These are phyloP conservation scores for Acanthamoeba culbertsoni DNA, from an alignment of 208 protist genomes.

Conservation along the genomic window DNA sequence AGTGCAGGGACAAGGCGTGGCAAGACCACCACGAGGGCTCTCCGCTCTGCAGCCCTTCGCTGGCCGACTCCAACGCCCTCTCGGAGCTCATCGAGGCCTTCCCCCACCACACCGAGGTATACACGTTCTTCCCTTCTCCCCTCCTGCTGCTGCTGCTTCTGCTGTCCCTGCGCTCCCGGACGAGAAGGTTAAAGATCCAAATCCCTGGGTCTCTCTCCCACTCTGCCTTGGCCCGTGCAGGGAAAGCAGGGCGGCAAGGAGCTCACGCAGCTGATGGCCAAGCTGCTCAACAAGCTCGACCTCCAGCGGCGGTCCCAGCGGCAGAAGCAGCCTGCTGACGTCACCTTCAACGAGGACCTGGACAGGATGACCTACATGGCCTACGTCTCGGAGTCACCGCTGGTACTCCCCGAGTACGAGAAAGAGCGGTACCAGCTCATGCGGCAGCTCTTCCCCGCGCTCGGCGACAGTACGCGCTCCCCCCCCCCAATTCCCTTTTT, in stretches of 20 bases:
- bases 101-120: background rate
- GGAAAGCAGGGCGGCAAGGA: slow-evolving; percentile 9
- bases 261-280: slow-evolving; percentile 3
- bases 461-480: background rate
- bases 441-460: background rate
- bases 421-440: background rate
- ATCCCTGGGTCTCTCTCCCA: background rate
- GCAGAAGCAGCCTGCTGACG: background rate
- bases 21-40: slow-evolving; percentile 43
- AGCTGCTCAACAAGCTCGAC: slow-evolving; percentile 20
- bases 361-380: slow-evolving; percentile 46
- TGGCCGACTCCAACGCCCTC: background rate
- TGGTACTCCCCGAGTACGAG: slow-evolving; percentile 25
- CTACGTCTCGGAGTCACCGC: slow-evolving; percentile 20
- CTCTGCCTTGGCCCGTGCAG: background rate
- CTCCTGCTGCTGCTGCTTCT: background rate
- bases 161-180: background rate
- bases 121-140: background rate
- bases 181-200: no score
- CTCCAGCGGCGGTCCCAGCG: background rate
- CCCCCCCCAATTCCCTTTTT: background rate
- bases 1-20: slow-evolving; percentile 19
- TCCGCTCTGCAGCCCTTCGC: background rate
- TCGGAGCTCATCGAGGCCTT: background rate
- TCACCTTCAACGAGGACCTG: slow-evolving; percentile 17